Evolutionary conservation across 176 grass and related monocot species (phyloP), one percentile per base, ranked within the genome.

Genomic region (Zoysia pacifica): DNA sequence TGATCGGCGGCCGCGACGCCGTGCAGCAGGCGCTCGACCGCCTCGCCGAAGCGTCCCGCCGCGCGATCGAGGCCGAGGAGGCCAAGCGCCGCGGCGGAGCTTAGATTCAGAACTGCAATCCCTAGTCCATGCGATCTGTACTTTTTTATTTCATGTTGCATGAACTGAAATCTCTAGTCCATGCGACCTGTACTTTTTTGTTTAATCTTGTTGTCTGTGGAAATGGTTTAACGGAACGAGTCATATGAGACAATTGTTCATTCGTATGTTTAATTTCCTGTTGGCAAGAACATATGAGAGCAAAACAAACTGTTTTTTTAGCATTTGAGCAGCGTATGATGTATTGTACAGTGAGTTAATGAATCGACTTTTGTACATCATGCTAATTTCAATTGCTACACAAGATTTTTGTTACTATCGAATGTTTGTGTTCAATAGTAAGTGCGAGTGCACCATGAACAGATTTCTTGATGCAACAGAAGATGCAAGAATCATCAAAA

Each of bases 21-120:
- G 85, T 97, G 73, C 76, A 94, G 20, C 80, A 92, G 82, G 89
- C 94, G 16, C 79, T 97, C 9, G 94, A 94, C 11, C 93, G 84
- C 40, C 89, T 97, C 89, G 89, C 83, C 18, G 85, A 86, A 41
- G 85, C 86, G 11, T 89, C 86, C 3, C 86, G 81, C 75, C 77
- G 64, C 64, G 69, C 77, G 51, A 54, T 89, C 70, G 70, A 86
- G 83, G 86, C 86, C 9, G 86, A 89, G 80, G 83, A 87, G 63
- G 85, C 82, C 62, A 76, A 88, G 67, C 73, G 82, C 60, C 82
- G 78, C 11, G 73, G 79, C 64, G 85, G 78, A 11, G 28, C 52
- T 0, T 87, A 87, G 80, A 61, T 79, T 70, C 44, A 20, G 46
- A 7, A 37, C 7, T 4, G 62, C 2, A 48, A 11, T 8, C 41